Evolutionary conservation across 306 rosid genomes (phyloP).

Genomic region (Ziziphus jujuba): DNA sequence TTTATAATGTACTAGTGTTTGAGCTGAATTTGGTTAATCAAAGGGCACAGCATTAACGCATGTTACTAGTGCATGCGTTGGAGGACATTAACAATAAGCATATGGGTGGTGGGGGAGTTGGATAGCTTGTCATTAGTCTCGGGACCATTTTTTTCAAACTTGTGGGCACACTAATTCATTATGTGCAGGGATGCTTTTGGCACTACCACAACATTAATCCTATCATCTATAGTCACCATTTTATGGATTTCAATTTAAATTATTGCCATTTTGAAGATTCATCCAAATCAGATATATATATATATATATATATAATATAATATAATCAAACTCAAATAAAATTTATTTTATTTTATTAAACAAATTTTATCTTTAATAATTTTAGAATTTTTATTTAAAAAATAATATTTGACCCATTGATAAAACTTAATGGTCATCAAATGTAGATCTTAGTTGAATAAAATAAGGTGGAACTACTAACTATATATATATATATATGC

Average conservation of each 20-base stretch:
- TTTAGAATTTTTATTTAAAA: too few relatives aligned
- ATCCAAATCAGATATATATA: too few relatives aligned
- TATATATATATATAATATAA: too few relatives aligned
- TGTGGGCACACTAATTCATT: constrained; percentile 12
- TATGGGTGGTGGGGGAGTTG: neutral
- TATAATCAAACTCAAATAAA: too few relatives aligned
- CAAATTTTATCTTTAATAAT: too few relatives aligned
- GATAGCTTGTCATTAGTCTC: constrained; percentile 10
- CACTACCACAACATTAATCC: constrained; percentile 1
- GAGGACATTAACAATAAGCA: neutral
- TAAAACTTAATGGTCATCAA: too few relatives aligned
- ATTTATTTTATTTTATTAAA: too few relatives aligned
- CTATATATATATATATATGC: too few relatives aligned
- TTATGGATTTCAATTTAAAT: neutral
- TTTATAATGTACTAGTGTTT: neutral
- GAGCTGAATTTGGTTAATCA: neutral
- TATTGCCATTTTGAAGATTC: too few relatives aligned
- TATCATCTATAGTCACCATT: neutral
- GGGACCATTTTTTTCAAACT: constrained; percentile 6
- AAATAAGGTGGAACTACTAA: too few relatives aligned
- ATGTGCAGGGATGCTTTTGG: constrained; percentile 1
- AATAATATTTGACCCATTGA: too few relatives aligned
- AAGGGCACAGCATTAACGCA: neutral
- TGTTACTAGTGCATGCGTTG: neutral
- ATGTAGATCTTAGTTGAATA: too few relatives aligned